Percentiles rank a stretch among this genome's conserved stretches.
Conservation (phyloP, 2,329 filamentous ascomycete species). For the Exophiala xenobiotica region DNA sequence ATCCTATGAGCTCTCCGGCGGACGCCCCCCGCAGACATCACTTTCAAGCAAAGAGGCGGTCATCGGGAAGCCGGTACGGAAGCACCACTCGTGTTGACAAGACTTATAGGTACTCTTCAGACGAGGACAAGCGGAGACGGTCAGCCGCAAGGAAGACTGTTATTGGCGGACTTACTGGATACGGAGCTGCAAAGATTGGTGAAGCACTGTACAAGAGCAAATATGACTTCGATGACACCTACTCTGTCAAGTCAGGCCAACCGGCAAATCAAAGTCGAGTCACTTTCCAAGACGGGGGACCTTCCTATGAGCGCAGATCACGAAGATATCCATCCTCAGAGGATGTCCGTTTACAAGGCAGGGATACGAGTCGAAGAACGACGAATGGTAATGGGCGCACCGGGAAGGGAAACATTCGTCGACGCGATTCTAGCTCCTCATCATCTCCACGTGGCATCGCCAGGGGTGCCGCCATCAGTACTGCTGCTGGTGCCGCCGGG, state of each 20-base stretch:
- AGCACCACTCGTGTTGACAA: constrained; percentile 56
- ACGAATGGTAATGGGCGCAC: constrained; percentile 3
- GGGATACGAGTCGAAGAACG: constrained; percentile 33
- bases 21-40: constrained; percentile 63
- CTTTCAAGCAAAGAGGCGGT: constrained; percentile 41
- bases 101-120: constrained; percentile 57
- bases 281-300: constrained; percentile 24
- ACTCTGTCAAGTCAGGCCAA: constrained; percentile 57
- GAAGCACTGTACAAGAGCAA: constrained; percentile 53
- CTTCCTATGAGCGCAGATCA: constrained; percentile 35
- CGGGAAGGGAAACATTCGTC: constrained; percentile 2
- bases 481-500: constrained; percentile 38
- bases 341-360: constrained; percentile 32
- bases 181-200: constrained; percentile 52
- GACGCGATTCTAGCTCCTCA: constrained; percentile 24
- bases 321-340: constrained; percentile 47
- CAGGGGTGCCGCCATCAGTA: constrained; percentile 39
- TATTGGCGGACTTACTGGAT: constrained; percentile 53
- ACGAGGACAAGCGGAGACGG: constrained; percentile 46
- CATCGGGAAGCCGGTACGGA: constrained; percentile 37
- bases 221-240: constrained; percentile 60
- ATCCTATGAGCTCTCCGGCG: constrained; percentile 55
- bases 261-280: constrained; percentile 36
- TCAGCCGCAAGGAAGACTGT: constrained; percentile 52
- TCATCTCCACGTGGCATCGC: constrained; percentile 13